Evolutionary conservation across 306 rosid species (phyloP), one percentile per base, ranked within the genome.

Genomic region (Vigna reflexopilosa): DNA sequence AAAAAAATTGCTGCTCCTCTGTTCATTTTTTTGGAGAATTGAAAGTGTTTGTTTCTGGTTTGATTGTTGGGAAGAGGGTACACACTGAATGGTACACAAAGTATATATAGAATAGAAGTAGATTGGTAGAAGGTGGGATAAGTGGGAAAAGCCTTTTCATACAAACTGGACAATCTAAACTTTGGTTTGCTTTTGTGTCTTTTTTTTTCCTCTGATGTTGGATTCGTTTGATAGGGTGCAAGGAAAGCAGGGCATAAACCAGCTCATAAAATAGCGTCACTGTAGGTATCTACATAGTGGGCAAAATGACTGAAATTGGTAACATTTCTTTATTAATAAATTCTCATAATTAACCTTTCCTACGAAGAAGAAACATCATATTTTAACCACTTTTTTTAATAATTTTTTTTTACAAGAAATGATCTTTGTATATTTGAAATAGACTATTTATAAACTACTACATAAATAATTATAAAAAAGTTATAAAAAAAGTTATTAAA

Each of bases 171-270:
- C 57, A 47, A 19, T 77, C 75, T 81, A 24, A 38, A 83, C 88
- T 87, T 85, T 83, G 66, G 8, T 75, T 58, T 80, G 72, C 69
- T 80, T 89, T 86, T 58, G 68, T 50, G 48, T 58, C 64, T 58
- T 79, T 85, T 57, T 65, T 32, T 8, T 8, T 40, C 10, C 13
- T 51, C 11, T 50, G 0, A 22, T 85, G 68, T 22, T 78, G 72
- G 97, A 95, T 93, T 91, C 94, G 79, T 89, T 93, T 84, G 84
- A 84, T 87, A 47, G 89, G 83, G 91, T 88, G 72, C 82, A 90
- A 93, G 95, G 79, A 91, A 91, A 91, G 96, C 50, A 83, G 90
- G 81, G 95, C 32, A 93, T 89, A 88, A 89, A 83, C 85, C 93
- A 91, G 92, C 95, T 89, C 91, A 85, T 12, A 30, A 76, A 67